These are phyloP conservation scores for Mycena sp. DNA, from an alignment of 1,284 basidiomycete species.

Conservation along the genomic window DNA sequence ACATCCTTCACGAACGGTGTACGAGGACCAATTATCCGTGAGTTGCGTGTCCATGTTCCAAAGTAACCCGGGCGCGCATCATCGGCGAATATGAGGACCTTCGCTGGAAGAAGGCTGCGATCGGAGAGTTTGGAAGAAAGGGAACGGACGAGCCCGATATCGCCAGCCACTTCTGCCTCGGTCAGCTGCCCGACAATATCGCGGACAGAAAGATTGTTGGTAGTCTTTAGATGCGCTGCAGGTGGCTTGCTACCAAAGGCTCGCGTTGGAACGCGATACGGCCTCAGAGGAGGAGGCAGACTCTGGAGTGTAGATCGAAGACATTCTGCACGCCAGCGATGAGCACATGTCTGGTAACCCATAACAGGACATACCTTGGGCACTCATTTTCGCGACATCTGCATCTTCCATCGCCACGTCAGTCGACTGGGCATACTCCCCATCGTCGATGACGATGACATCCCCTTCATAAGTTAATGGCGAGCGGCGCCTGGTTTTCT, in stretches of 20 bases:
- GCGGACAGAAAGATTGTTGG: slow-evolving; percentile 52
- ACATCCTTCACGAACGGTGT: slow-evolving; percentile 78
- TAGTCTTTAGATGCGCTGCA: slow-evolving; percentile 42
- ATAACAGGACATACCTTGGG: slow-evolving; percentile 45
- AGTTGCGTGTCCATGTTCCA: slow-evolving; percentile 86
- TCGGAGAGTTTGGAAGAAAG: slow-evolving; percentile 65
- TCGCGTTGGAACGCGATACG: slow-evolving; percentile 20
- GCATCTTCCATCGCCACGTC: neutral
- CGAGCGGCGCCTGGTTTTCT: neutral
- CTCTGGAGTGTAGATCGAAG: slow-evolving; percentile 50
- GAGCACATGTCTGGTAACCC: no score
- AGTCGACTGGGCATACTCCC: slow-evolving; percentile 40
- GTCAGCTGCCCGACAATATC: slow-evolving; percentile 70
- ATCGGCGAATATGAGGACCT: slow-evolving; percentile 79
- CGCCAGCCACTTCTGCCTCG: slow-evolving; percentile 81
- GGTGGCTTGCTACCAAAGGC: slow-evolving; percentile 8
- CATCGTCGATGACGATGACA: slow-evolving; percentile 65
- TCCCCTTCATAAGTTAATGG: slow-evolving; percentile 45
- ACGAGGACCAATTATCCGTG: slow-evolving; percentile 76
- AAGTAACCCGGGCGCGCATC: slow-evolving; percentile 86
- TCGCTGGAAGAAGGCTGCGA: slow-evolving; percentile 69
- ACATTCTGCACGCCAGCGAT: slow-evolving; percentile 55
- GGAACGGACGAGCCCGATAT: slow-evolving; percentile 66
- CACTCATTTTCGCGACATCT: slow-evolving; percentile 35
- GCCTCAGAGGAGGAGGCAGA: slow-evolving; percentile 44